Base-by-base conservation (phyloP, 2,329 filamentous ascomycete species). In the Trichoderma sp. region DNA sequence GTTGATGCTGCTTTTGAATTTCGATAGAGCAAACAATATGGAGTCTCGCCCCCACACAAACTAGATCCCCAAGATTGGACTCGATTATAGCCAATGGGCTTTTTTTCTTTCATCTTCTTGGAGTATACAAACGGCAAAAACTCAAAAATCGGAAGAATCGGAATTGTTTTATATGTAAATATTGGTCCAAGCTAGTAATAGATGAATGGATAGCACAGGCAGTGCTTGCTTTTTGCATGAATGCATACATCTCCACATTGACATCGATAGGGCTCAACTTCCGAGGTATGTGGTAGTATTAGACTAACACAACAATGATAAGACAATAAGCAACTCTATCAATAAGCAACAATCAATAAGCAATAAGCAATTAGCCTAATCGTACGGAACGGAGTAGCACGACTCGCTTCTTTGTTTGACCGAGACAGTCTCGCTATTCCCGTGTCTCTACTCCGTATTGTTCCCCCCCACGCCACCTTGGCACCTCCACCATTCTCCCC, bases 91-190 rank as follows among this genome's bases (percentile, higher is more conserved):
- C 53, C 56, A 53, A 47, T 6, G 36, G 53, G 32, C 24, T 18
- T 14, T 28, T 58, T 43, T 67, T 51, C 21, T 63, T 43, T 60
- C 43, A 39, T 65, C 51, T 58, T 58, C 18, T 43, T 47, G 65
- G 66, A 57, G 39, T 60, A 70, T 34, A 34, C 47, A 30, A 62
- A 62, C 30, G 66, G 66, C 18, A 61, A 70, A 70, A 32, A 60
- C 12, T 28, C 2, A 12, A 53, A 70, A 53, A 28, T 39, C 36
- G 36, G 36, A 24, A 51, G 66, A 70, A 61, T 21, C 57, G 34
- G 30, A 70, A 11, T 62, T 15, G 28, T 47, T 36, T 62, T 62
- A 15, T 62, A 53, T 34, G 39, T 61, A 70, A 26, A 70, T 58
- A 69, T 51, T 47, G 51, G 11, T 53, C n/a, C 36, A 70, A 28